phyloP scores from a whole-genome alignment of 2,329 filamentous ascomycete species.

The Aspergillus sp. region DNA sequence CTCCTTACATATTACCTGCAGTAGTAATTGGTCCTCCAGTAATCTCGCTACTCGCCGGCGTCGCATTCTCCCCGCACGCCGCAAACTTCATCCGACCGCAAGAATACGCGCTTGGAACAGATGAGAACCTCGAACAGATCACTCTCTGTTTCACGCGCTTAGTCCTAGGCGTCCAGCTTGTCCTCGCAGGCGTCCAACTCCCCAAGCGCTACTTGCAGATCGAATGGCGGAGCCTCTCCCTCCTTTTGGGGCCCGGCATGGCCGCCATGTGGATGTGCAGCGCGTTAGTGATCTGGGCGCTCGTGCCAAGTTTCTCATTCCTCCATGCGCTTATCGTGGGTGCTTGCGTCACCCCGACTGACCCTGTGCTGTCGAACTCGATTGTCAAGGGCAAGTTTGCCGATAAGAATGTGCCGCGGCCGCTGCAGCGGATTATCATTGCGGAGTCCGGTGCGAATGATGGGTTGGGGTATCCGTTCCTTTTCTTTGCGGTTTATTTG shows the following conservation, averaged over 20 bases:
- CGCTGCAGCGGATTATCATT: conserved; percentile 78
- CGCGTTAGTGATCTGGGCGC: conserved; percentile 75
- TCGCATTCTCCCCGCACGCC: conserved; percentile 77
- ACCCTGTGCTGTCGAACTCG: conserved; percentile 83
- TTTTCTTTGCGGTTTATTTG: conserved; percentile 82
- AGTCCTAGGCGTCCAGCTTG: conserved; percentile 87
- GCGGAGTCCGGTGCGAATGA: conserved; percentile 89
- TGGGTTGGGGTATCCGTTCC: conserved; percentile 84
- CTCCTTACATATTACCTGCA: neutral
- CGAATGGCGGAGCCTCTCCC: conserved; percentile 75
- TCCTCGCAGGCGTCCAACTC: conserved; percentile 84
- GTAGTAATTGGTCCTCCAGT: conserved; percentile 55
- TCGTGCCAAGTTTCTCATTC: conserved; percentile 73
- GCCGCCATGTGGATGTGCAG: conserved; percentile 82
- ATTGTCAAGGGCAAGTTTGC: conserved; percentile 95
- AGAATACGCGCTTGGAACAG: conserved; percentile 69
- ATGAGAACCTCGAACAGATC: conserved; percentile 67
- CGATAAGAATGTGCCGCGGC: conserved; percentile 82
- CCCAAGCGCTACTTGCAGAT: conserved; percentile 78
- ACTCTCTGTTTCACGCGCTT: conserved; percentile 85
- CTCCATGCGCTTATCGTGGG: conserved; percentile 79
- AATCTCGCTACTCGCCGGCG: conserved; percentile 78
- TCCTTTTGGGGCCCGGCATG: conserved; percentile 85
- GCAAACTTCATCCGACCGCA: conserved; percentile 75
- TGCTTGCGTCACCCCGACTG: conserved; percentile 89